phyloP scores from a whole-genome alignment of 768 basidiomycete species.

The Russula dissimulans region DNA sequence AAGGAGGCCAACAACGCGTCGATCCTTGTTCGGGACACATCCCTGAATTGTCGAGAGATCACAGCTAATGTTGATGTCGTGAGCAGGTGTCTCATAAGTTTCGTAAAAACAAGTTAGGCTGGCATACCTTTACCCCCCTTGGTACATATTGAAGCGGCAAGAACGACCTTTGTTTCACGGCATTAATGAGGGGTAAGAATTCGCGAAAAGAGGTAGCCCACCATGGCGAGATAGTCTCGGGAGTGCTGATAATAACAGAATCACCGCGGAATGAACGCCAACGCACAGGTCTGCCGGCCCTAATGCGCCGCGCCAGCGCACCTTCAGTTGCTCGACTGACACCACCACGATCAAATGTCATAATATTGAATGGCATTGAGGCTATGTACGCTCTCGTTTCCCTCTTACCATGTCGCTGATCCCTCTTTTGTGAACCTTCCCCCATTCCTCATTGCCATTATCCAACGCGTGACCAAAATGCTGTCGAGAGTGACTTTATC shows the following conservation, averaged over 20 bases:
- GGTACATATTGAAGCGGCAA: slow-evolving; percentile 92
- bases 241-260: background rate
- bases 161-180: slow-evolving; percentile 56
- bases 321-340: too few species aligned
- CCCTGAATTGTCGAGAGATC: slow-evolving; percentile 91
- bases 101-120: background rate
- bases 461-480: background rate
- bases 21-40: slow-evolving; percentile 85
- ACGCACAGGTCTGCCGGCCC: background rate
- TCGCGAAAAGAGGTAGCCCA: background rate
- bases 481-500: background rate
- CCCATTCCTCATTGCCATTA: too few species aligned
- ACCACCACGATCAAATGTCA: background rate
- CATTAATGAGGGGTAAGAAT: background rate
- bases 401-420: background rate
- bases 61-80: slow-evolving; percentile 48
- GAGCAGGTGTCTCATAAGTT: background rate
- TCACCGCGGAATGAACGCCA: too few species aligned
- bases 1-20: slow-evolving; percentile 95
- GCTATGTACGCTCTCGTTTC: background rate
- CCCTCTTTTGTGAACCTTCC: background rate
- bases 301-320: background rate
- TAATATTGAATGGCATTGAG: background rate
- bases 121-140: slow-evolving; percentile 84
- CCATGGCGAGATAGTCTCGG: slow-evolving; percentile 5